Base-by-base conservation (phyloP, 352 stramenopile species). In the Lagenidium giganteum region DNA sequence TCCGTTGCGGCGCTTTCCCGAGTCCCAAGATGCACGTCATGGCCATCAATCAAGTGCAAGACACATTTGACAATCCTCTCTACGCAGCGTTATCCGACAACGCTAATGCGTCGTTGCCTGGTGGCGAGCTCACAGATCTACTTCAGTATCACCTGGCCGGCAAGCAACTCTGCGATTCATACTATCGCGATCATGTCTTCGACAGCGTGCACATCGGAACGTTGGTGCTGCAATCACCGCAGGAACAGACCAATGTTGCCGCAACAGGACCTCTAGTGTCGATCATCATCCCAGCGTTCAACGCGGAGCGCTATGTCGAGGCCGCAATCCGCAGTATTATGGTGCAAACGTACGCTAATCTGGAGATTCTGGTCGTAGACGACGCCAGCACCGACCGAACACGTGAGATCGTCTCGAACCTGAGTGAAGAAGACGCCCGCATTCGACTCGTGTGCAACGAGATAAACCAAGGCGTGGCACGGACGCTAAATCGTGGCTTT, bases 1-100 rank as follows among this genome's bases (percentile, higher is more conserved):
- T 72, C 16, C 50, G 60, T n/a, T 84, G 50, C 29, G 76, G 57
- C 33, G 71, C 80, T 35, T 47, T 63, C 41, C 61, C 58, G 17
- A 54, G 34, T 35, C 68, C 78, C 36, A 68, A 86, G 25, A 70
- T 95, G 56, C 64, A 84, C 22, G 77, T 93, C 27, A 64, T 95
- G 21, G 79, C 84, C 11, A 70, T 95, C 35, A 95, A 95, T 55
- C 71, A 88, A 25, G 84, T 95, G 11, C 84, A 95, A 50, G 55
- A 88, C 36, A 51, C 84, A 8, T 95, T 73, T 39, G 38, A 63
- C 29, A 93, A 86, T 36, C 78, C 75, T 1, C 45, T 95, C 12
- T 92, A 90, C 43, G 38, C 32, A 8, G 47, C 51, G 16, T 38
- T 41, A 12, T 4, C 40, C 43, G 36, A 62, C 25, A 25, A 51